Conservation (phyloP, 1,284 basidiomycete genomes). For the Trichosporon ovoides region DNA sequence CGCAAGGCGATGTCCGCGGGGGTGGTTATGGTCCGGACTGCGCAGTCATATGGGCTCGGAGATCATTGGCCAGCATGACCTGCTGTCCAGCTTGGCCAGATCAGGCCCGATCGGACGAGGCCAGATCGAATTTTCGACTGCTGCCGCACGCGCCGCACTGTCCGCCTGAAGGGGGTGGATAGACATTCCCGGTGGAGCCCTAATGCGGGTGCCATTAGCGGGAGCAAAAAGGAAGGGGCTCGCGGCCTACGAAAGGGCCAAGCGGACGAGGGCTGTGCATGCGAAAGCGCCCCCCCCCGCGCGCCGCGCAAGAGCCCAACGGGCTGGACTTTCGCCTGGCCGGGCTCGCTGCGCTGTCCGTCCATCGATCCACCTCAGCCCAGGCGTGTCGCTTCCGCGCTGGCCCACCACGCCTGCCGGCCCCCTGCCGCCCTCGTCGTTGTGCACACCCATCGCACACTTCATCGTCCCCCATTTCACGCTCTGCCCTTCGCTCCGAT, state of each 20-base stretch:
- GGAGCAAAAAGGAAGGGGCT: not conserved
- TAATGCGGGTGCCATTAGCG: not conserved
- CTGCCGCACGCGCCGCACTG: no score
- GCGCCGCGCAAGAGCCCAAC: not conserved
- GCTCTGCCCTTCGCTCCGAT: not conserved
- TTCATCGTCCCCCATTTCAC: not conserved
- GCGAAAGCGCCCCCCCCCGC: not conserved
- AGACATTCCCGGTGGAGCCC: no score
- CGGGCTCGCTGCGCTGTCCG: not conserved
- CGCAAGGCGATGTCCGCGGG: not conserved
- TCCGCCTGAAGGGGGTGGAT: no score
- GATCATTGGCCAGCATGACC: no score
- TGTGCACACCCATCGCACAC: not conserved
- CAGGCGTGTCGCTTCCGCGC: not conserved
- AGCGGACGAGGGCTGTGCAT: not conserved
- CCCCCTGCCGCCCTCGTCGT: not conserved
- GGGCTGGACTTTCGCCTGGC: not conserved
- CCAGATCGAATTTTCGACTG: no score
- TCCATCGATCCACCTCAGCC: constrained; percentile 4
- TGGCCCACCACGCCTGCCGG: not conserved
- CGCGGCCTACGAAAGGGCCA: not conserved
- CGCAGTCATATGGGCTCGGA: not conserved
- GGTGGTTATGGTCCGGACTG: not conserved
- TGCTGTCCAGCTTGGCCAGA: no score
- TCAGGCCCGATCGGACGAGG: no score